phyloP scores from a whole-genome alignment of 176 grass and related monocot genomes.

The Luzula sylvatica region DNA sequence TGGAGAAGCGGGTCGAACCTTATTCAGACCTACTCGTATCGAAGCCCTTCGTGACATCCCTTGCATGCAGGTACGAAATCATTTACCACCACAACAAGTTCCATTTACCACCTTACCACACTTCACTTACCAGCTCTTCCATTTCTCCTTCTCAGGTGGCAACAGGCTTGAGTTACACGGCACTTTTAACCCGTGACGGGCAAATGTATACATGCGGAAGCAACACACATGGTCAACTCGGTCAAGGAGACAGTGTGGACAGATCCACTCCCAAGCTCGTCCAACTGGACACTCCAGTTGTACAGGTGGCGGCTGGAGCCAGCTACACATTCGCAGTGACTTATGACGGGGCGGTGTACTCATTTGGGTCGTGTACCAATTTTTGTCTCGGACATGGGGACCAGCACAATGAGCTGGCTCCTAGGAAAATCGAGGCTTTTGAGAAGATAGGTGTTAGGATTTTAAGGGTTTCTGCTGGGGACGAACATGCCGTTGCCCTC shows the following conservation, averaged over 20 bases:
- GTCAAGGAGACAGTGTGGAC: conserved; percentile 81
- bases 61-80: conserved; percentile 67
- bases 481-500: conserved; percentile 96
- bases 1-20: conserved; percentile 63
- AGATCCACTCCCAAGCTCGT: conserved; percentile 55
- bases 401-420: conserved; percentile 83
- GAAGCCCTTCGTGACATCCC: conserved; percentile 51
- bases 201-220: conserved; percentile 84
- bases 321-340: conserved; percentile 95
- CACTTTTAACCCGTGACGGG: conserved; percentile 60
- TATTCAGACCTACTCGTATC: conserved; percentile 86
- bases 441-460: conserved; percentile 80
- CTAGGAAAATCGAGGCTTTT: conserved; percentile 76
- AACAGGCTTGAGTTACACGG: conserved; percentile 84
- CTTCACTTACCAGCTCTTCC: background rate
- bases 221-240: conserved; percentile 94
- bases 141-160: conserved; percentile 41
- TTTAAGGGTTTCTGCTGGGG: conserved; percentile 88
- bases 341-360: conserved; percentile 71
- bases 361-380: conserved; percentile 84
- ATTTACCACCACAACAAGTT: too few species aligned
- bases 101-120: too few species aligned
- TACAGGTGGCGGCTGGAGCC: conserved; percentile 82
- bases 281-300: conserved; percentile 42
- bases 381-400: conserved; percentile 94